Base-by-base conservation (phyloP, 805 yeast genomes). In the Jamesozyma rosinii region DNA sequence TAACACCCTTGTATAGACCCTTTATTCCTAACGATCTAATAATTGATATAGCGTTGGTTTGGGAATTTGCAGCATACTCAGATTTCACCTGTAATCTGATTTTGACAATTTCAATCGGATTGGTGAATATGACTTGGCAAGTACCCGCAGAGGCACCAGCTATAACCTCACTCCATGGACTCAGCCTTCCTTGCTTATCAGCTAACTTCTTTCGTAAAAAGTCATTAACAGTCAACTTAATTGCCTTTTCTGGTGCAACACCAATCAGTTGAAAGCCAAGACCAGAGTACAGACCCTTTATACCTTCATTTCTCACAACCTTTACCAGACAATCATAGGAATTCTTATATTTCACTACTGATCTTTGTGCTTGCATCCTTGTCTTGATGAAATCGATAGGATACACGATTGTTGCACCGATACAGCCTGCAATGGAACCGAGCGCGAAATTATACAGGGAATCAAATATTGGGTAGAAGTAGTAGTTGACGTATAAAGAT, bases 181-280 rank as follows among this genome's bases (percentile, higher is more conserved):
- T 68, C 27, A 69, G 60, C 43, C 79, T 80, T 13, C 71, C 67
- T 20, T 67, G 51, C 44, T 59, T 62, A 47, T 70, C 69, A n/a
- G 85, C 73, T 49, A 90, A 79, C 43, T 77, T 71, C 24, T 80
- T 79, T 55, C 97, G 76, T 45, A 88, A 80, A 44, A 84, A 68
- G 61, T 90, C 98, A 65, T 90, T 90, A 33, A 90, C 95, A 0
- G 97, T 89, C 51, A 90, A 76, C 67, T 90, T 90, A 57, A 90
- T 90, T 36, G 97, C 97, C 70, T 90, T 90, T 64, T 90, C 98
- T 2, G 98, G 98, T 0, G 97, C 97, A 41, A 90, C 97, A 52
- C 98, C 98, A 39, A 92, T 78, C 56, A 90, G 70, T 66, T 92
- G 97, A 15, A 97, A 97, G 9, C 86, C 84, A 41, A 90, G 70